Evolutionary conservation across 768 basidiomycete species (phyloP).

Genomic region (Mycena amicta): DNA sequence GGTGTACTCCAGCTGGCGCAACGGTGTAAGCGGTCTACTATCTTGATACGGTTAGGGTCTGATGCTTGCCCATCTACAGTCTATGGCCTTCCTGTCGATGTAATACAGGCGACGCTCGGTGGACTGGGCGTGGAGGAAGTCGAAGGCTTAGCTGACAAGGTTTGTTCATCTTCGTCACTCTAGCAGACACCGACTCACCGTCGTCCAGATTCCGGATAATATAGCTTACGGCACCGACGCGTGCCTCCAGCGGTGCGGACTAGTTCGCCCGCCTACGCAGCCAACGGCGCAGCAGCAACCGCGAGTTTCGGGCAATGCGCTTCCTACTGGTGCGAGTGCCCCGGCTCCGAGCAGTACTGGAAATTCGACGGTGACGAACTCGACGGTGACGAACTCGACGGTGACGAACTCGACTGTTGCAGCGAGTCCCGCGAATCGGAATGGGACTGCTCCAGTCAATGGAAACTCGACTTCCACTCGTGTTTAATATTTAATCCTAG

Average conservation of each 20-base stretch:
- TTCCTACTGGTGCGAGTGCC: slow-evolving; percentile 12
- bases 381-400: too few relatives aligned
- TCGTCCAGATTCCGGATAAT: slow-evolving; percentile 21
- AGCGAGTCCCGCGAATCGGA: too few relatives aligned
- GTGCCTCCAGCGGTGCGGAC: slow-evolving; percentile 17
- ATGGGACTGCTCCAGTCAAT: too few relatives aligned
- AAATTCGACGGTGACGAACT: too few relatives aligned
- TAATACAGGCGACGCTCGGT: slow-evolving; percentile 13
- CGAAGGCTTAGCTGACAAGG: slow-evolving; percentile 13
- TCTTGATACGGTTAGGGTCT: not conserved
- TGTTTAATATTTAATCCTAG: too few relatives aligned
- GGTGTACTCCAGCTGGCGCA: slow-evolving; percentile 19
- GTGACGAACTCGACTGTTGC: too few relatives aligned
- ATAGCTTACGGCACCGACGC: slow-evolving; percentile 15
- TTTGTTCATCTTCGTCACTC: too few relatives aligned
- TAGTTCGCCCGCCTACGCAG: slow-evolving; percentile 17
- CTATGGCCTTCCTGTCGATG: slow-evolving; percentile 21
- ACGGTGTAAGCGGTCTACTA: slow-evolving; percentile 14
- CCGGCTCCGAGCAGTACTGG: too few relatives aligned
- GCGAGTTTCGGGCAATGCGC: slow-evolving; percentile 16
- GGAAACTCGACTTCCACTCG: too few relatives aligned
- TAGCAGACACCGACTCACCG: too few relatives aligned
- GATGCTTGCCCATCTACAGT: slow-evolving; percentile 7
- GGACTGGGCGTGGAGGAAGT: slow-evolving; percentile 14
- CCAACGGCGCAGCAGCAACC: slow-evolving; percentile 19